Evolutionary conservation across 805 yeast species (phyloP).

Genomic region (Ogataea allantospora): DNA sequence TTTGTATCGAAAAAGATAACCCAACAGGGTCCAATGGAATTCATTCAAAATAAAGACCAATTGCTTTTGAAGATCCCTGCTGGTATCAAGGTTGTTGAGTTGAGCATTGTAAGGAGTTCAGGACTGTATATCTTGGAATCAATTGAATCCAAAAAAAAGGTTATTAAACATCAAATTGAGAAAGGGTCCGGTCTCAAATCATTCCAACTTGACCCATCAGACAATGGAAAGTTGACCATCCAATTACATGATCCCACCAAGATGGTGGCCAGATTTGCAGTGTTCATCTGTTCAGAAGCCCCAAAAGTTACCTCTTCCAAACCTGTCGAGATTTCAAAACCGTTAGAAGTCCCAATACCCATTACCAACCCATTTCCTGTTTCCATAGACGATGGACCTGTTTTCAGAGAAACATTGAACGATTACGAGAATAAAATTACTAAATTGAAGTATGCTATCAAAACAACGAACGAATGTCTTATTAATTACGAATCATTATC

Average conservation of each 20-base stretch:
- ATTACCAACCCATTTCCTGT: slow-evolving; percentile 27
- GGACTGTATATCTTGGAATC: slow-evolving; percentile 7
- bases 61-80: slow-evolving; percentile 14
- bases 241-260: slow-evolving; percentile 7
- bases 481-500: slow-evolving; percentile 20
- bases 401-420: slow-evolving; percentile 29
- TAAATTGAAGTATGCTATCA: slow-evolving; percentile 19
- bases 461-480: slow-evolving; percentile 17
- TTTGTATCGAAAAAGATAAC: slow-evolving; percentile 6
- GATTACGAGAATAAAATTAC: slow-evolving; percentile 29
- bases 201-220: slow-evolving; percentile 5
- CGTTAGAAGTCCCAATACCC: neutral
- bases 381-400: slow-evolving; percentile 39
- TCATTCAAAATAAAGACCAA: slow-evolving; percentile 12
- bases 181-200: neutral
- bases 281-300: slow-evolving; percentile 1
- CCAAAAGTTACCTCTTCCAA: slow-evolving; percentile 1
- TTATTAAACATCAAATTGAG: slow-evolving; percentile 3
- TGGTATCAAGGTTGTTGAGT: neutral
- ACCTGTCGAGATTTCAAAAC: neutral
- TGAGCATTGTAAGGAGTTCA: neutral
- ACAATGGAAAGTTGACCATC: slow-evolving; percentile 10
- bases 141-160: slow-evolving; percentile 4
- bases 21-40: slow-evolving; percentile 7
- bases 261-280: slow-evolving; percentile 9